A percentile compares a stretch with the other conserved stretches of the same genome.
phyloP scores from a whole-genome alignment of 2,329 filamentous ascomycete genomes.

The Mollisiaceae sp. region DNA sequence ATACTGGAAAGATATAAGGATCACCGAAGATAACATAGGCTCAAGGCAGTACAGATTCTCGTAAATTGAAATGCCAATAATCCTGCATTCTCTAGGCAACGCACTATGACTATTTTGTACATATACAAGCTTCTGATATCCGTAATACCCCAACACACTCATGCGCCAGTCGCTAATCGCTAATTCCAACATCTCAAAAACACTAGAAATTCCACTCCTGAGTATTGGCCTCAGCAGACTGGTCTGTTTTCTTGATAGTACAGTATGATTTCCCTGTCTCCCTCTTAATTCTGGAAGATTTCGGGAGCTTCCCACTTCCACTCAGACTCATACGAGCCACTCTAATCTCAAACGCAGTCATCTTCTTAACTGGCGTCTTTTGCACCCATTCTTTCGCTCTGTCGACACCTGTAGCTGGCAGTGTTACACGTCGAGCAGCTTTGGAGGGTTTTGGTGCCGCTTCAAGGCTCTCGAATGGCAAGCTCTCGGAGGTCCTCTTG shows the following conservation, averaged over 20 bases:
- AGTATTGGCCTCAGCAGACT: background rate
- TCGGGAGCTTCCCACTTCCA: background rate
- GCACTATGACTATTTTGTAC: background rate
- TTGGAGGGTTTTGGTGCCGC: background rate
- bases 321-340: background rate
- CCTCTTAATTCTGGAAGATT: background rate
- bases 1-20: too few species aligned
- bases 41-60: too few species aligned
- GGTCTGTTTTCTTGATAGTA: background rate
- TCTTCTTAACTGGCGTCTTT: background rate
- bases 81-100: too few species aligned
- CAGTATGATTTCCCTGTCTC: background rate
- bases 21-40: too few species aligned
- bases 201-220: background rate
- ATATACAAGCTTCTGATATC: background rate
- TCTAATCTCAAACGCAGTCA: background rate
- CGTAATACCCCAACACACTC: background rate
- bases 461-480: too few species aligned
- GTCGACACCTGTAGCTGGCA: background rate
- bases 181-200: background rate
- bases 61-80: too few species aligned
- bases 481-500: background rate
- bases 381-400: background rate
- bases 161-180: background rate
- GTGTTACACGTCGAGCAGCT: slow-evolving; percentile 2